phyloP scores from a whole-genome alignment of 345 rosid genomes.

The Sonneratia caseolaris region DNA sequence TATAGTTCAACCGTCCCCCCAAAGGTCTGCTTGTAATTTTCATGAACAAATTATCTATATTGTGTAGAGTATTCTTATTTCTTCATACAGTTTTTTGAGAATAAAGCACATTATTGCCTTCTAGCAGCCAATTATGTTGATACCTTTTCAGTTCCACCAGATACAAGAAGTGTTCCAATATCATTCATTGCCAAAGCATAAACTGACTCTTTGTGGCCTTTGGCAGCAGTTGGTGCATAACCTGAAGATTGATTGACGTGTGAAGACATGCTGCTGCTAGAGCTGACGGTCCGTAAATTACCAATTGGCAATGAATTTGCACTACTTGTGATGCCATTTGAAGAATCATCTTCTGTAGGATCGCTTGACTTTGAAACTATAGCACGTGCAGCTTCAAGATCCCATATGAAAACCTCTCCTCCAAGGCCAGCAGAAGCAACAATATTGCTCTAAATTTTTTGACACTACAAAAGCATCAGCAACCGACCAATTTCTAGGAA shows the following conservation, averaged over 20 bases:
- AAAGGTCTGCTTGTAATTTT: not conserved
- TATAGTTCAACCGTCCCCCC: not conserved
- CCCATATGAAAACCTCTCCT: constrained; percentile 99
- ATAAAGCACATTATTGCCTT: not conserved
- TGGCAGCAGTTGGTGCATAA: constrained; percentile 68
- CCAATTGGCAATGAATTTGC: constrained; percentile 53
- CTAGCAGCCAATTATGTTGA: constrained; percentile 2
- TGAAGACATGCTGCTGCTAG: constrained; percentile 68
- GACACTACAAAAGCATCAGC: constrained; percentile 64
- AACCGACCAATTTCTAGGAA: constrained; percentile 19
- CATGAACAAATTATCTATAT: not conserved
- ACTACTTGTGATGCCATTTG: constrained; percentile 54
- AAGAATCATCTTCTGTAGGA: constrained; percentile 60
- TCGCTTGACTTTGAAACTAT: constrained; percentile 68
- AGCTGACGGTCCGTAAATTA: constrained; percentile 68
- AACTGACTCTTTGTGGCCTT: constrained; percentile 99
- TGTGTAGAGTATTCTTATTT: not conserved
- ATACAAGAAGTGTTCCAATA: constrained; percentile 79
- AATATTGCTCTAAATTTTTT: constrained; percentile 72
- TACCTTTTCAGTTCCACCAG: constrained; percentile 99
- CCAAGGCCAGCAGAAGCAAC: constrained; percentile 99
- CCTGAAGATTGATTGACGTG: constrained; percentile 69
- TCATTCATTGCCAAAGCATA: constrained; percentile 98
- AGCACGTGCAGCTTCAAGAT: constrained; percentile 77
- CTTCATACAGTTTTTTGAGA: not conserved